Evolutionary conservation across 176 grass and related monocot genomes (phyloP).

Genomic region (Aegilops umbellulata): DNA sequence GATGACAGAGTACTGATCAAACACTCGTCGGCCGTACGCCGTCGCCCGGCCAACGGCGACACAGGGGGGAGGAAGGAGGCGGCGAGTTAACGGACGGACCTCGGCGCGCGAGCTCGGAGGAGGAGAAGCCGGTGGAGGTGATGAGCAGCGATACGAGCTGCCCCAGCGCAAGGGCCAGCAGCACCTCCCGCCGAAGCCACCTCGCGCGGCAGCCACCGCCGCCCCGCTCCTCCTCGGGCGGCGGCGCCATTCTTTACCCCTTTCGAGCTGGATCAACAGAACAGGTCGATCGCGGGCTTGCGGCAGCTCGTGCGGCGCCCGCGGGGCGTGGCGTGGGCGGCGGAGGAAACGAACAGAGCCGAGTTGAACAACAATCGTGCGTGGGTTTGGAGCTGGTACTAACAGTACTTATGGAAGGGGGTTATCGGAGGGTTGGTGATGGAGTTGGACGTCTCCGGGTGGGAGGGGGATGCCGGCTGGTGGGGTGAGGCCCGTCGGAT

Average conservation of each 20-base stretch:
- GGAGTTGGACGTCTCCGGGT: too few relatives aligned
- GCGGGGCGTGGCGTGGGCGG: too few relatives aligned
- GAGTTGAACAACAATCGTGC: background rate
- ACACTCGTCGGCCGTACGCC: background rate
- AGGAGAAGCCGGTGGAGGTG: constrained; percentile 92
- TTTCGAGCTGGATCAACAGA: background rate
- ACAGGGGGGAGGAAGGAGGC: background rate
- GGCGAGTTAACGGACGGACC: constrained; percentile 26
- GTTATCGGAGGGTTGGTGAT: too few relatives aligned
- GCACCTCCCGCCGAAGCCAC: constrained; percentile 39
- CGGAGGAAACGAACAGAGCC: too few relatives aligned
- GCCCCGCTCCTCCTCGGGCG: constrained; percentile 5
- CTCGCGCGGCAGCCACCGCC: background rate
- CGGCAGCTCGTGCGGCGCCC: too few relatives aligned
- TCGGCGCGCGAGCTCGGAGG: constrained; percentile 85
- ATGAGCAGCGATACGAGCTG: constrained; percentile 95
- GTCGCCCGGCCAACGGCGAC: background rate
- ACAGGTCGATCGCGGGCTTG: too few relatives aligned
- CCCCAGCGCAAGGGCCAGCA: constrained; percentile 70
- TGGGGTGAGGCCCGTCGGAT: background rate
- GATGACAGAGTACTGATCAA: background rate
- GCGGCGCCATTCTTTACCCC: constrained; percentile 23
- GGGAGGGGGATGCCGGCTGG: too few relatives aligned
- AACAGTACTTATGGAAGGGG: too few relatives aligned
- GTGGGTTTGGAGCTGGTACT: too few relatives aligned